Base-by-base conservation (phyloP, 2,329 filamentous ascomycete genomes). In the Beauveria sp. region DNA sequence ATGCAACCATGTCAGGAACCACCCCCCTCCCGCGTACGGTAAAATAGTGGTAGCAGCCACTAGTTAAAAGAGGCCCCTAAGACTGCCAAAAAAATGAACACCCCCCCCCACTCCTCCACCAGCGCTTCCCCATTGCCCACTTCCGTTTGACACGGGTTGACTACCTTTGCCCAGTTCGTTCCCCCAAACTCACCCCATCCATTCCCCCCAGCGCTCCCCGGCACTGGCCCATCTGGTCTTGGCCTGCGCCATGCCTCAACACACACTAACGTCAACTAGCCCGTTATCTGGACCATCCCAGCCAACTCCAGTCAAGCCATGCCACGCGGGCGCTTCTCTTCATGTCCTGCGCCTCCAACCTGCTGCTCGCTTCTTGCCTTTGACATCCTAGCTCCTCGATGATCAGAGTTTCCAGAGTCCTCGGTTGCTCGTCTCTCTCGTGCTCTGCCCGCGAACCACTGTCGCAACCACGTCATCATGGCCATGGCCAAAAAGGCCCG, bases 401-500 rank as follows among this genome's bases (percentile, higher is more conserved):
- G 57, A 18, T 34, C n/a, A 46, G 46, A 53, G 34, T 14, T 14
- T 2, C 34, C 18, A 45, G 34, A 38, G 34, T 16, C 34, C 58
- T 20, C 18, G 24, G 49, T 40, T 26, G 49, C 42, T 58, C 30
- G 30, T 38, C 22, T 38, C 18, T 46, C 52, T 61, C n/a, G 28
- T 56, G 26, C 20, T 12, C 20, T 20, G 28, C 22, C 53, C 24
- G 34, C 59, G 34, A 61, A 57, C 28, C 58, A 47, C 26, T 20
- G 28, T 38, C 52, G 59, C 45, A 56, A 58, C 55, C 34, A 24
- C 50, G 43, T 51, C 56, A 56, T 52, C 52, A 63, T 57, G 42
- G 70, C 63, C 71, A 87, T 87, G 85, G 84, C 85, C 71, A 86
- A 84, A 73, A 88, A 87, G 78, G 81, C 82, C 70, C 85, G 83